Conservation (phyloP, 139 green algal genomes). For the Ettlia oleoabundans region DNA sequence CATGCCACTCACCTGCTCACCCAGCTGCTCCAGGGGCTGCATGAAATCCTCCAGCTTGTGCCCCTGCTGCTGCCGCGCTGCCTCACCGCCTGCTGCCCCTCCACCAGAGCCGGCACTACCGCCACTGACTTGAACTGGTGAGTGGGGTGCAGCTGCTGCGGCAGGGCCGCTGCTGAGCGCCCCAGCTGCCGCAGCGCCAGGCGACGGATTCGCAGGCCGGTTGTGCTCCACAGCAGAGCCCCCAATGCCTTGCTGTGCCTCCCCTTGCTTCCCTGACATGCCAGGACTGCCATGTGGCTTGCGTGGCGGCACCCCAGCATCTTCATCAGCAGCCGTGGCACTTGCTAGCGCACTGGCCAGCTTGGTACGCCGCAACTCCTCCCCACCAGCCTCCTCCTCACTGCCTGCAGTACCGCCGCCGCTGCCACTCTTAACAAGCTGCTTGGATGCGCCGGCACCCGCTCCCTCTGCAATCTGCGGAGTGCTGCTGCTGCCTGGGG, state of each 20-base stretch:
- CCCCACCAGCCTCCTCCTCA: neutral
- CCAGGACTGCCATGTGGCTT: neutral
- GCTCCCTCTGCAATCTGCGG: neutral
- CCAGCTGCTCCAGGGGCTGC: slow-evolving; percentile 18
- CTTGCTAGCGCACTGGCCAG: slow-evolving; percentile 7
- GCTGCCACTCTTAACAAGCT: neutral
- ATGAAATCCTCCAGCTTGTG: slow-evolving; percentile 26
- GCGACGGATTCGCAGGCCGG: no score
- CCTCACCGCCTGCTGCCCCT: neutral
- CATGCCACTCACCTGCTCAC: slow-evolving; percentile 18
- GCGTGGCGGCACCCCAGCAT: neutral
- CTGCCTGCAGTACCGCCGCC: neutral
- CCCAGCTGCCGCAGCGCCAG: no score
- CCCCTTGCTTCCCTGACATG: neutral
- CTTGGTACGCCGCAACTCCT: neutral
- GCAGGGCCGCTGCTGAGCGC: no score
- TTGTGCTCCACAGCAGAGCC: no score
- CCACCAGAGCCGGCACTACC: no score
- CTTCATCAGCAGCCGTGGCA: slow-evolving; percentile 7
- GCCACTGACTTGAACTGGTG: no score
- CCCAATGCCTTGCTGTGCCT: no score
- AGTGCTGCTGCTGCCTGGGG: no score
- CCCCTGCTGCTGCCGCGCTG: neutral
- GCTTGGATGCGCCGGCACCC: neutral
- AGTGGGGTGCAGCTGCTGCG: no score